Evolutionary conservation across 495 filamentous ascomycete species (phyloP), one percentile per base, ranked within the genome.

Genomic region (Xylaria nigripes): DNA sequence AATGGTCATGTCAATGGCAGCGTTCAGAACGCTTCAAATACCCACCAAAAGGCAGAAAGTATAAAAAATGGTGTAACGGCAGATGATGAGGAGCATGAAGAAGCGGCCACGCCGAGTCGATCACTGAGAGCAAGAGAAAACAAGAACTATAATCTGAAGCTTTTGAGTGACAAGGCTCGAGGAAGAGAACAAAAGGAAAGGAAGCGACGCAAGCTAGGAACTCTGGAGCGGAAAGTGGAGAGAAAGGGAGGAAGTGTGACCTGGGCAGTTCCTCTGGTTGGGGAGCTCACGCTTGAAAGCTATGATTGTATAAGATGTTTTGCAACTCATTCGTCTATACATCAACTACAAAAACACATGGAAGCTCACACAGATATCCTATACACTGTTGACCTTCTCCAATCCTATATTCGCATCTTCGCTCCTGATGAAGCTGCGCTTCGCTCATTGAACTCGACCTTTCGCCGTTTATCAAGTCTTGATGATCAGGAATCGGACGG

Each of bases 61-160:
- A 66, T 69, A 23, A 65, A 62, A 13, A 55, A 67, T 34, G 48
- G 62, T 21, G 55, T 61, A 18, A 25, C 51, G 25, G 68, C 69
- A 23, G 63, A 66, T 1, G 67, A 68, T 2, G 70, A 72, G 23
- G 61, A 61, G 3, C 62, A 61, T 16, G 63, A 62, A 44, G 60
- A 62, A n/a, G 58, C 59, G 12, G 62, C 67, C 21, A 76, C 71
- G 30, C 72, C 72, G 9, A 68, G 64, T 45, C 66, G 73, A 48
- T 65, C 68, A 7, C 50, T 68, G 51, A 68, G 72, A 23, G 54
- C 69, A 54, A 63, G 71, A 51, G 66, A 34, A 63, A 74, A 64
- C 12, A 61, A 76, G 50, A 78, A 75, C 30, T 81, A 81, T 55
- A 79, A 81, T 50, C 56, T 79, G 38, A 78, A 75, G 56, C 54